Conservation (phyloP, 257 asterid species). For the Fraxinus cuspidata region DNA sequence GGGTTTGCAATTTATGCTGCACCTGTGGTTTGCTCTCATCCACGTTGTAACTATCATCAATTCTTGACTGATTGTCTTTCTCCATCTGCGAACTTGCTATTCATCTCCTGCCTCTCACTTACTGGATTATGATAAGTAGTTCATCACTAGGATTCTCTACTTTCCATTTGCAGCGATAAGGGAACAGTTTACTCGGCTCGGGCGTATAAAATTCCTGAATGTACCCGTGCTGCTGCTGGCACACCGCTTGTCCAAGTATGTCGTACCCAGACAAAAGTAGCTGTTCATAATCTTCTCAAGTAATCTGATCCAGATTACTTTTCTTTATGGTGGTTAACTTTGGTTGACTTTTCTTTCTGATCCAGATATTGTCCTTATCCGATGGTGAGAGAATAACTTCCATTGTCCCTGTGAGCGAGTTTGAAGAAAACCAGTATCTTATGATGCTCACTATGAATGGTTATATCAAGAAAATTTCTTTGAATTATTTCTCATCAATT, state of each 20-base stretch:
- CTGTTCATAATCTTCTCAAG: slow-evolving; percentile 18
- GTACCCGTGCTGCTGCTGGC: slow-evolving; percentile 94
- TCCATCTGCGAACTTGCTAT: not conserved
- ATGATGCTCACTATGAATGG: slow-evolving; percentile 95
- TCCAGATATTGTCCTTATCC: slow-evolving; percentile 80
- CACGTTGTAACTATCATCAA: not conserved
- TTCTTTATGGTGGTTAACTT: slow-evolving; percentile 24
- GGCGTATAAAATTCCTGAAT: slow-evolving; percentile 93
- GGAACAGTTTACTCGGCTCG: slow-evolving; percentile 89
- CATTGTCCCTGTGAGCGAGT: slow-evolving; percentile 89
- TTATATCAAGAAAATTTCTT: slow-evolving; percentile 84
- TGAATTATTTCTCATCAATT: slow-evolving; percentile 86
- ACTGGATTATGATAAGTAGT: not conserved
- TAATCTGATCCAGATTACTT: not conserved
- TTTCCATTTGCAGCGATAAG: slow-evolving; percentile 66
- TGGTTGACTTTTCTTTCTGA: slow-evolving; percentile 27
- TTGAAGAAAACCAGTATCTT: slow-evolving; percentile 77
- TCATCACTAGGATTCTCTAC: slow-evolving; percentile 5
- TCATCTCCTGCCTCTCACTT: not conserved
- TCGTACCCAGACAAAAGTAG: slow-evolving; percentile 17
- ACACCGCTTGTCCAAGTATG: slow-evolving; percentile 89
- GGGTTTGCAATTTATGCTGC: not conserved
- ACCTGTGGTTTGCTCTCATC: not conserved
- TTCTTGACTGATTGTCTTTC: not conserved
- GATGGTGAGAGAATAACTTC: slow-evolving; percentile 99